These are phyloP conservation scores for Phialophora macrospora DNA, from an alignment of 2,329 filamentous ascomycete genomes.

Conservation along the genomic window DNA sequence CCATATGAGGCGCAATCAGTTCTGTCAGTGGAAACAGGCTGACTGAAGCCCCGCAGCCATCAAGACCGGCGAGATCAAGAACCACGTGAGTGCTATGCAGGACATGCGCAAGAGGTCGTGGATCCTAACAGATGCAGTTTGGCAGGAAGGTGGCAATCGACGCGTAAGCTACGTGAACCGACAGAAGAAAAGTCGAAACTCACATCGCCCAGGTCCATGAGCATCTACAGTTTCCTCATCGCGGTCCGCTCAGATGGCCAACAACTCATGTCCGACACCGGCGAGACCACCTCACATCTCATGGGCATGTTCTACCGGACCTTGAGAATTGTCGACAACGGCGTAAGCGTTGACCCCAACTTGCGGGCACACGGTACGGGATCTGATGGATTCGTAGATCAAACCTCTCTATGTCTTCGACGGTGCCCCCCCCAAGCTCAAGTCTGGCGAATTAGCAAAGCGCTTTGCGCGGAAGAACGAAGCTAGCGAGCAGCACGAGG, in stretches of 20 bases:
- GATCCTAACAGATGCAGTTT: constrained; percentile 55
- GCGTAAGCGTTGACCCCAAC: constrained; percentile 44
- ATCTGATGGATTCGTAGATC: constrained; percentile 56
- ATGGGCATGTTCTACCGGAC: constrained; percentile 99
- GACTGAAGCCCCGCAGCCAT: constrained; percentile 49
- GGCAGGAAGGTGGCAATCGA: constrained; percentile 92
- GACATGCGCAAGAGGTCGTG: not conserved
- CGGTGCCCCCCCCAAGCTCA: constrained; percentile 93
- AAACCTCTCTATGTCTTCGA: constrained; percentile 99
- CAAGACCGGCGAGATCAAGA: constrained; percentile 98
- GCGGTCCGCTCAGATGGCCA: constrained; percentile 96
- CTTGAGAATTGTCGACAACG: constrained; percentile 95
- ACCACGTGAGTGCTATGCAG: constrained; percentile 58
- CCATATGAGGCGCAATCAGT: not conserved
- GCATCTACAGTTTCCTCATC: constrained; percentile 97
- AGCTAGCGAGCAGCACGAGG: constrained; percentile 85
- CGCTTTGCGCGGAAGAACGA: constrained; percentile 94
- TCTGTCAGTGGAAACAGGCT: not conserved
- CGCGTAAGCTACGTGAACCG: constrained; percentile 59
- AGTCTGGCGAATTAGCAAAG: constrained; percentile 94
- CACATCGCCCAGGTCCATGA: constrained; percentile 74
- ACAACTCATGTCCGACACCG: constrained; percentile 91
- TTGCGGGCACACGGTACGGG: not conserved
- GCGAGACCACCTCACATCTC: constrained; percentile 95
- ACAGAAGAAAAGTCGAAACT: not conserved